phyloP scores from a whole-genome alignment of 257 asterid species.

The Striga asiatica region DNA sequence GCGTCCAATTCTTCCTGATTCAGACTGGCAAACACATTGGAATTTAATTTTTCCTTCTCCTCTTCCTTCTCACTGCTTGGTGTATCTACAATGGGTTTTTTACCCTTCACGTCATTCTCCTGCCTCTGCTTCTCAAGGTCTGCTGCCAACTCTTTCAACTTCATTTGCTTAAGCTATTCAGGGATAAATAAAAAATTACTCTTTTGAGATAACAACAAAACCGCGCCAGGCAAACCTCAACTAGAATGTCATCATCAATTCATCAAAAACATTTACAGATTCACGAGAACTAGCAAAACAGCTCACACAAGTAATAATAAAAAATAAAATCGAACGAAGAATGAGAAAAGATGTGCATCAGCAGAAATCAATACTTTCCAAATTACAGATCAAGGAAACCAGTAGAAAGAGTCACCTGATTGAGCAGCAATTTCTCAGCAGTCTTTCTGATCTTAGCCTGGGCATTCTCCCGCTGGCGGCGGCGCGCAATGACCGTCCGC shows the following conservation, averaged over 20 bases:
- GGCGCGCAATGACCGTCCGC: conserved; percentile 85
- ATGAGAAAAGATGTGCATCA: not conserved
- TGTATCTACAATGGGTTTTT: conserved; percentile 28
- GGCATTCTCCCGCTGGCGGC: conserved; percentile 96
- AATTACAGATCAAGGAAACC: not conserved
- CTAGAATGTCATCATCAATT: not conserved
- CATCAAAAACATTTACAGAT: not conserved
- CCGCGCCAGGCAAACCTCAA: not conserved
- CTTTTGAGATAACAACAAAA: not conserved
- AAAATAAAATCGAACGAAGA: not conserved
- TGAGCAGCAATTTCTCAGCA: conserved; percentile 90
- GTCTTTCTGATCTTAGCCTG: conserved; percentile 94
- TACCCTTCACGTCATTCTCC: conserved; percentile 46
- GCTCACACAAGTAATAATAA: not conserved
- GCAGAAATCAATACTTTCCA: not conserved
- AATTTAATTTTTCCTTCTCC: conserved; percentile 18
- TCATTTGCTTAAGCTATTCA: conserved; percentile 67
- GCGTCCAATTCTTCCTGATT: conserved; percentile 61
- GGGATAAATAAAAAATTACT: not conserved
- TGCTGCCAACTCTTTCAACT: conserved; percentile 59
- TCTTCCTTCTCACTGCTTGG: conserved; percentile 11
- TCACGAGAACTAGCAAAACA: not conserved
- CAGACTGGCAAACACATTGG: conserved; percentile 15
- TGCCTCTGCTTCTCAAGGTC: conserved; percentile 73
- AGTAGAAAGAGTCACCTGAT: conserved; percentile 42